Evolutionary conservation across 257 asterid genomes (phyloP).

Genomic region (Coffea eugenioides): DNA sequence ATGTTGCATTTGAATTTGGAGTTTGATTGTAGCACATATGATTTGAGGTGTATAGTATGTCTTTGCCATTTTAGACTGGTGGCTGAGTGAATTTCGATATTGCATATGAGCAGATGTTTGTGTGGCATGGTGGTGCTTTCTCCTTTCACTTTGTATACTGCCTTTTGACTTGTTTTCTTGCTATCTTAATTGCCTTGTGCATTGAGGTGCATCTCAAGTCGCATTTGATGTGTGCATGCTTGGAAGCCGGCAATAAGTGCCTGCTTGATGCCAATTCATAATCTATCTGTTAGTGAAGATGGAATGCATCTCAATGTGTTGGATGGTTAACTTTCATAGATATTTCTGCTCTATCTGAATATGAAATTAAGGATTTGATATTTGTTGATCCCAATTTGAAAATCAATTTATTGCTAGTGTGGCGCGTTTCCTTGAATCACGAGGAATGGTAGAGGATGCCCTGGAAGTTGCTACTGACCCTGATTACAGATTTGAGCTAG

Average conservation of each 20-base stretch:
- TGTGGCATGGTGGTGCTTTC: neutral
- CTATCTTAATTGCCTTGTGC: neutral
- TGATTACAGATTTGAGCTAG: slow-evolving; percentile 94
- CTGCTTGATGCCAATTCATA: neutral
- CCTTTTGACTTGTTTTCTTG: neutral
- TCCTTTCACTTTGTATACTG: neutral
- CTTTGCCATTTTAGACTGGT: neutral
- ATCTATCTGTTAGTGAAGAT: neutral
- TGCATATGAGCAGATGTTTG: neutral
- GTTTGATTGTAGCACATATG: neutral
- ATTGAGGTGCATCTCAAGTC: neutral
- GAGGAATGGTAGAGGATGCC: slow-evolving; percentile 94
- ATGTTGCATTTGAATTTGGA: neutral
- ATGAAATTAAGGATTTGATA: neutral
- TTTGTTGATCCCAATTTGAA: neutral
- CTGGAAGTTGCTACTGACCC: slow-evolving; percentile 90
- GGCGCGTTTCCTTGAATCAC: slow-evolving; percentile 94
- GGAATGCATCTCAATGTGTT: neutral
- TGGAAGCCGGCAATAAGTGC: neutral
- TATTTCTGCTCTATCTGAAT: neutral
- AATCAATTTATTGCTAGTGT: slow-evolving; percentile 43
- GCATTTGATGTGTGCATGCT: neutral
- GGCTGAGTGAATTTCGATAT: neutral
- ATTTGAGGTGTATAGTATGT: neutral
- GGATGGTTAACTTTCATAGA: neutral